Conservation (phyloP, 106 monocot species). For the Phalaenopsis aphrodite region DNA sequence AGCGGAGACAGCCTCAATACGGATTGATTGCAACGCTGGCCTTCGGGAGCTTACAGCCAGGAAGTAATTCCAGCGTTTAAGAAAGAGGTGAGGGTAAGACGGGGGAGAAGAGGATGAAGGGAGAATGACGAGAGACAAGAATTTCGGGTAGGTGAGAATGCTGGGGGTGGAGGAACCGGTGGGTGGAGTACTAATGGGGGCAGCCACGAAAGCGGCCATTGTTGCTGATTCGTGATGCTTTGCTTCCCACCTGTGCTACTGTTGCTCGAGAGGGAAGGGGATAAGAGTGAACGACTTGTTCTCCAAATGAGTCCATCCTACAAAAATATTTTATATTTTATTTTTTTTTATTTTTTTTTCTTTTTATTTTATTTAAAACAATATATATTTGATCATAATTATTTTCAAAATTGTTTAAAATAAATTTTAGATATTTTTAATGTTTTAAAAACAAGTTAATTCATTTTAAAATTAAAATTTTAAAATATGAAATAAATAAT, state of each 20-base stretch:
- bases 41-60: conserved; percentile 8
- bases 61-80: conserved; percentile 6
- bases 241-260: background rate
- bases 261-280: background rate
- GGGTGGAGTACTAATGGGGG: background rate
- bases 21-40: background rate
- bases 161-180: background rate
- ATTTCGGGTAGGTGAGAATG: conserved; percentile 8
- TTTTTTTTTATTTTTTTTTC: too few species aligned
- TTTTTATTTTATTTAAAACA: too few species aligned
- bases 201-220: background rate
- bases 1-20: conserved; percentile 1
- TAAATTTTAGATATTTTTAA: too few species aligned
- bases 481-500: too few species aligned
- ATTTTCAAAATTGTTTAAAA: too few species aligned
- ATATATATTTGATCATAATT: too few species aligned
- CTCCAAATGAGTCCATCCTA: too few species aligned
- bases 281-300: background rate
- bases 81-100: conserved; percentile 8
- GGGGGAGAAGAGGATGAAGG: conserved; percentile 1
- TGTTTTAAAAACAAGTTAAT: too few species aligned
- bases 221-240: background rate
- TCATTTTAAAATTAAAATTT: too few species aligned
- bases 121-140: conserved; percentile 1
- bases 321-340: too few species aligned